Percentiles rank a stretch among this genome's conserved stretches.
phyloP scores from a whole-genome alignment of 2,329 filamentous ascomycete genomes.

The Rhinocladiella similis region DNA sequence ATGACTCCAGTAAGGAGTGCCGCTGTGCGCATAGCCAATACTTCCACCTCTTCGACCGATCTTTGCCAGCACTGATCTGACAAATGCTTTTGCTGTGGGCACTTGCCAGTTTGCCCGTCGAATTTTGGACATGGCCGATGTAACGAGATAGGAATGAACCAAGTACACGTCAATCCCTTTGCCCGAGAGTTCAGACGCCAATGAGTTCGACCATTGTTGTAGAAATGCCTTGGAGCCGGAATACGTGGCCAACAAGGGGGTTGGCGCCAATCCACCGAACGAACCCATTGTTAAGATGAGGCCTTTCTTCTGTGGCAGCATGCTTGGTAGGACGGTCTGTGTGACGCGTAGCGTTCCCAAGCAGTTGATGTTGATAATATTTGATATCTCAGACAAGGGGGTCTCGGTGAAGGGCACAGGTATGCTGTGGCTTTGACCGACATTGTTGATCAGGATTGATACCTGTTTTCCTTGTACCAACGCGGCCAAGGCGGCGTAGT shows the following conservation, averaged over 20 bases:
- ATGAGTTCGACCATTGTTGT: constrained; percentile 88
- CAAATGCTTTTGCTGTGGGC: constrained; percentile 79
- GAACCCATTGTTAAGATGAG: constrained; percentile 97
- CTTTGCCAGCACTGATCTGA: constrained; percentile 74
- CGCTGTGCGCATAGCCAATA: constrained; percentile 77
- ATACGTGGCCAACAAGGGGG: constrained; percentile 91
- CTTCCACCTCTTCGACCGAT: constrained; percentile 76
- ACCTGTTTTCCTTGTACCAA: constrained; percentile 74
- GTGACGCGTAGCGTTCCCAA: constrained; percentile 86
- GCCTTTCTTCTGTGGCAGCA: constrained; percentile 80
- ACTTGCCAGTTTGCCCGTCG: constrained; percentile 74
- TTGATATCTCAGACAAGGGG: constrained; percentile 72
- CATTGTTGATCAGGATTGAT: constrained; percentile 91
- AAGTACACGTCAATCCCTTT: constrained; percentile 87
- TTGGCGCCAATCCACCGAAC: constrained; percentile 89
- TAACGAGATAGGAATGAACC: constrained; percentile 88
- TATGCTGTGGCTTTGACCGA: constrained; percentile 90
- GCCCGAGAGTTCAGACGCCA: constrained; percentile 78
- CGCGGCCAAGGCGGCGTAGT: constrained; percentile 73
- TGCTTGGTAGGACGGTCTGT: constrained; percentile 77
- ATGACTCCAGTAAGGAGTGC: constrained; percentile 92
- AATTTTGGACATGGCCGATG: constrained; percentile 96
- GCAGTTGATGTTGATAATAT: constrained; percentile 96
- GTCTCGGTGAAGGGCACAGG: constrained; percentile 87
- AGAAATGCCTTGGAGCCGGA: constrained; percentile 97